phyloP scores from a whole-genome alignment of 495 filamentous ascomycete species.

The Aspergillus sclerotiicarbonarius region DNA sequence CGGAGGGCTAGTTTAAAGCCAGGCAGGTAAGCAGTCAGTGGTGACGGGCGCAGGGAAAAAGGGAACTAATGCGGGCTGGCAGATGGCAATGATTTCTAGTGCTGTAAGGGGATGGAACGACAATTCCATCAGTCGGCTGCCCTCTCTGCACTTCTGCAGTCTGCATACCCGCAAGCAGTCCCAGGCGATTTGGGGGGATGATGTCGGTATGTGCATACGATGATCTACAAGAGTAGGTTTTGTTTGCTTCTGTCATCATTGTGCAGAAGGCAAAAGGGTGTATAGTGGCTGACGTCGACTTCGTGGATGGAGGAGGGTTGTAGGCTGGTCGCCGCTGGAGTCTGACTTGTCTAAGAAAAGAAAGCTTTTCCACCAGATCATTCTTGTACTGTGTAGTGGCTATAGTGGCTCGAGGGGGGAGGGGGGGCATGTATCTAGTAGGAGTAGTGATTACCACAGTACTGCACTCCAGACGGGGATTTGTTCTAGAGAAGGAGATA shows the following conservation, averaged over 20 bases:
- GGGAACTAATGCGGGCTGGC: neutral
- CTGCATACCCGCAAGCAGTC: too few relatives aligned
- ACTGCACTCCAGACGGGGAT: slow-evolving; percentile 13
- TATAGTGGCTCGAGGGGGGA: too few relatives aligned
- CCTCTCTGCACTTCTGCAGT: too few relatives aligned
- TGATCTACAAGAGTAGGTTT: neutral
- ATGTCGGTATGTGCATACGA: neutral
- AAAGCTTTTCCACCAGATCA: neutral
- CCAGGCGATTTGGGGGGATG: neutral
- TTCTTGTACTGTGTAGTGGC: neutral
- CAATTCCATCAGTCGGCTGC: too few relatives aligned
- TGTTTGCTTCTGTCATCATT: neutral
- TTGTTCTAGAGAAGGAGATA: slow-evolving; percentile 31
- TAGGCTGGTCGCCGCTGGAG: neutral
- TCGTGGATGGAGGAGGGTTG: neutral
- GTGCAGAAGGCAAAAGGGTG: neutral
- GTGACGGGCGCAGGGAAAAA: slow-evolving; percentile 1
- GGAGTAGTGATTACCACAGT: neutral
- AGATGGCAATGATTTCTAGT: neutral
- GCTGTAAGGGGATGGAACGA: too few relatives aligned
- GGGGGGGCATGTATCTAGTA: neutral
- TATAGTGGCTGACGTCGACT: neutral
- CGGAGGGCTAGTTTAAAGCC: neutral
- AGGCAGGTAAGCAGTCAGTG: neutral
- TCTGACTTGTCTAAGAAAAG: neutral